These are phyloP conservation scores for Talaromyces sp. DNA, from an alignment of 2,329 filamentous ascomycete species.

Conservation along the genomic window DNA sequence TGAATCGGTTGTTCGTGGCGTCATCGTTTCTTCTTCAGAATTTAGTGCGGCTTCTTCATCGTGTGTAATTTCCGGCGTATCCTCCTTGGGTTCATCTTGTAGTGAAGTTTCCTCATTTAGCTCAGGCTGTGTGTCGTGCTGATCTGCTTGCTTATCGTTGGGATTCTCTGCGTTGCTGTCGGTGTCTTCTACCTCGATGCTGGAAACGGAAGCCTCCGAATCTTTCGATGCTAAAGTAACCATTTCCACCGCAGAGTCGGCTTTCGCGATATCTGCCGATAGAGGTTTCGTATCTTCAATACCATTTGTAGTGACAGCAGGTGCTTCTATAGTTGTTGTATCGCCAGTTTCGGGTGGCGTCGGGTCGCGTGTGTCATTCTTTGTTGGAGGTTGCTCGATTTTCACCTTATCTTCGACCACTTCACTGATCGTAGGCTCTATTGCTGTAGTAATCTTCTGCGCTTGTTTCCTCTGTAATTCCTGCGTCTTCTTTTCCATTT, in stretches of 20 bases:
- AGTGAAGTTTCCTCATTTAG: not conserved
- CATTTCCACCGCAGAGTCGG: constrained; percentile 29
- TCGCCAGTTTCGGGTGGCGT: not conserved
- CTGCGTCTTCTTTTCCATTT: constrained; percentile 52
- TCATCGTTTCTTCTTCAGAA: constrained; percentile 3
- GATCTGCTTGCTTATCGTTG: not conserved
- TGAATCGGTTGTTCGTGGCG: constrained; percentile 4
- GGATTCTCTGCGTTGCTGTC: not conserved
- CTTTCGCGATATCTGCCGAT: constrained; percentile 23
- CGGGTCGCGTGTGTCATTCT: not conserved
- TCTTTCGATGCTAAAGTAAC: constrained; percentile 20
- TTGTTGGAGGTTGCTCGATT: constrained; percentile 27
- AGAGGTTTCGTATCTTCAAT: constrained; percentile 21
- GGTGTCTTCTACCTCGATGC: not conserved
- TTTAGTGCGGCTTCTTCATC: not conserved
- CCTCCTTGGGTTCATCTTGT: not conserved
- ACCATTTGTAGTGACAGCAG: not conserved
- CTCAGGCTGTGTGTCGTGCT: not conserved
- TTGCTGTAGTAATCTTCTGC: constrained; percentile 11
- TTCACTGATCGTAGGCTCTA: not conserved
- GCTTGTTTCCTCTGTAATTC: constrained; percentile 31
- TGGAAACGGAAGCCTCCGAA: not conserved
- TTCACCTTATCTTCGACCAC: constrained; percentile 29
- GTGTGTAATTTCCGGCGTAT: not conserved
- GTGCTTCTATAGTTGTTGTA: not conserved